Conservation (phyloP, 306 rosid genomes). For the Myrica gale region DNA sequence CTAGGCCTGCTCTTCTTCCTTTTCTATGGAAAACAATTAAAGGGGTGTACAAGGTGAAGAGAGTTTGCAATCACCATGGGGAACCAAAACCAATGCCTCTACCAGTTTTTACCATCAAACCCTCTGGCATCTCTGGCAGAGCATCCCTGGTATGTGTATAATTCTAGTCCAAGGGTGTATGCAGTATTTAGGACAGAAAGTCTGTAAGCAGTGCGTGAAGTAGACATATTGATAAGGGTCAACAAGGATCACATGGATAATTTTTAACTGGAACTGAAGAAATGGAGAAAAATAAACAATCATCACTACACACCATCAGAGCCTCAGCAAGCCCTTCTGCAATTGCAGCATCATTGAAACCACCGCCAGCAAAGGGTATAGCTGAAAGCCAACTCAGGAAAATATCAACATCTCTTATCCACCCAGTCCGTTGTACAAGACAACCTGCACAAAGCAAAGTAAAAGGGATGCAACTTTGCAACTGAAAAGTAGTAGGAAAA, state of each 20-base stretch:
- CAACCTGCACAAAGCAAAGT: slow-evolving; percentile 55
- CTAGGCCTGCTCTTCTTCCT: not conserved
- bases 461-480: not conserved
- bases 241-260: slow-evolving; percentile 11
- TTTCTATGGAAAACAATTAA: not conserved
- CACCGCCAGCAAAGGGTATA: slow-evolving; percentile 83
- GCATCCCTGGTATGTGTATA: not conserved
- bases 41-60: not conserved
- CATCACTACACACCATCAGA: slow-evolving; percentile 59
- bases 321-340: slow-evolving; percentile 99
- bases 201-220: not conserved
- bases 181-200: not conserved
- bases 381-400: slow-evolving; percentile 74
- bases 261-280: slow-evolving; percentile 18
- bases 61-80: not conserved
- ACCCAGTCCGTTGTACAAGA: slow-evolving; percentile 83
- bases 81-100: not conserved
- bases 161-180: not conserved
- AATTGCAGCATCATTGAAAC: slow-evolving; percentile 86
- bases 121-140: not conserved
- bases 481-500: too few species aligned
- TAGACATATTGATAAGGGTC: slow-evolving; percentile 19
- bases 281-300: not conserved
- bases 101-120: not conserved
- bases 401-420: slow-evolving; percentile 80